Evolutionary conservation across 2,329 filamentous ascomycete genomes (phyloP), one percentile per base, ranked within the genome.

Genomic region (Paecilomyces sp.): DNA sequence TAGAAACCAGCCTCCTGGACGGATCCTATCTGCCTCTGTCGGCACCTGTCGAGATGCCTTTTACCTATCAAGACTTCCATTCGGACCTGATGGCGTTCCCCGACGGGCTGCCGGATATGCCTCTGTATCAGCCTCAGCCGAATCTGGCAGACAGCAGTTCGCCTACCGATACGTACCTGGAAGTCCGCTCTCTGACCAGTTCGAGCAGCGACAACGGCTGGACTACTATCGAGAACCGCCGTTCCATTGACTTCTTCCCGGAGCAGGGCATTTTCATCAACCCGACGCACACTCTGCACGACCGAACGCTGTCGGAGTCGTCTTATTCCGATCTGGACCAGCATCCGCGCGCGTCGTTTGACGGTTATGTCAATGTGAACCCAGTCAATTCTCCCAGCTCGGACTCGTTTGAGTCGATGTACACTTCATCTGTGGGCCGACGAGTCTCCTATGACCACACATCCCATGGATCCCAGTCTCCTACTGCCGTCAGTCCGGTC

Each of bases 161-260:
- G 41, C 90, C 90, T 0, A 90, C 88, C 1, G 88, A 89, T 67
- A 90, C 88, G 31, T 92, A 91, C 73, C 79, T 96, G 54, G 92
- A 97, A 75, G 90, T 96, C 34, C 79, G 93, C 56, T 97, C 93
- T 6, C 80, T 96, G 52, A 83, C 85, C 25, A 88, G 87, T 59
- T 91, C 91, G n/a, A 84, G 83, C 64, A 90, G 89, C 69, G 92
- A 95, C 67, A 90, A 92, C 67, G 90, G 91, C 60, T 97, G 92
- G 92, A 86, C 85, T 56, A 85, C 89, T 65, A 87, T 97, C 60
- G 90, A 94, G 65, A 84, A 86, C 71, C 87, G 87, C 61, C 87
- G 85, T 62, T 88, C 87, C 41, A 86, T 89, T 66, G 89, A 93
- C 66, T 82, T 84, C 34, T 85, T 82, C 66, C 80, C 83, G 54